These are phyloP conservation scores for Coemansia umbellata DNA, from an alignment of 192 early-diverging fungal species.

Conservation along the genomic window DNA sequence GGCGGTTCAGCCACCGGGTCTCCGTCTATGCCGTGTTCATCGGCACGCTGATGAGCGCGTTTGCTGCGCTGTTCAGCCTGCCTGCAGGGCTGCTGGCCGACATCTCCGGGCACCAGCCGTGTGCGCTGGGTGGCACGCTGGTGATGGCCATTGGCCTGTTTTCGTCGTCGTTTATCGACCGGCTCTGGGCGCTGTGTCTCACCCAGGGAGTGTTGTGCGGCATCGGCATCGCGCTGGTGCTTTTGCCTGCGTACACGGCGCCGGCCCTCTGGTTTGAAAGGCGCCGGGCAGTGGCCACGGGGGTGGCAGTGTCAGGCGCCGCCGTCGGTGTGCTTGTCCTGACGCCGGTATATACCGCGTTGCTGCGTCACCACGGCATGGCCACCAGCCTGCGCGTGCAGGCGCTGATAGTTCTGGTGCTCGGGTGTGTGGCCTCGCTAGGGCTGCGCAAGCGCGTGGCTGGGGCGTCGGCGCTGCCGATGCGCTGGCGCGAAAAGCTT, in stretches of 20 bases:
- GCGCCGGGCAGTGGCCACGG: constrained; percentile 48
- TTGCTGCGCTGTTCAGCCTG: constrained; percentile 12
- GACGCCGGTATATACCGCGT: constrained; percentile 27
- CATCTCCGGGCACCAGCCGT: constrained; percentile 2
- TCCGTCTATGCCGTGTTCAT: constrained; percentile 21
- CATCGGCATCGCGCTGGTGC: constrained; percentile 43
- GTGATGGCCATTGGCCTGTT: constrained; percentile 42
- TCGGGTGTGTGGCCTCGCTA: constrained; percentile 1
- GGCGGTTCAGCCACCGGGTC: not conserved
- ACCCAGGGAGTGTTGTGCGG: constrained; percentile 58
- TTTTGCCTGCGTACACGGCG: constrained; percentile 46
- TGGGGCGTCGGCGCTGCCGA: not conserved
- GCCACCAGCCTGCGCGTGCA: constrained; percentile 22
- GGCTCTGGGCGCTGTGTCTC: constrained; percentile 56
- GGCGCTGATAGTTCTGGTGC: constrained; percentile 18
- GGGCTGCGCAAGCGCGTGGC: constrained; percentile 25
- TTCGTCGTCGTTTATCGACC: constrained; percentile 50
- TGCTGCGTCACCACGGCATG: constrained; percentile 46
- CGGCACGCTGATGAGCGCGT: constrained; percentile 25
- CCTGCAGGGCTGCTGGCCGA: constrained; percentile 24
- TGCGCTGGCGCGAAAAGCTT: constrained; percentile 8
- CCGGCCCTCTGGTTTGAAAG: constrained; percentile 55
- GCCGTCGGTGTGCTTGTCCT: constrained; percentile 45
- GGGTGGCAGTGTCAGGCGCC: constrained; percentile 41
- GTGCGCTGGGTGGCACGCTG: constrained; percentile 29